Evolutionary conservation across 345 rosid genomes (phyloP).

Genomic region (thale cress (Arabidopsis thaliana)): TAIR10.1 NC_003076.8:9454501-9455000

Average conservation of each 20-base stretch:
- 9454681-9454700: not conserved
- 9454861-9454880: slow-evolving; percentile 13
- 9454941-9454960: not conserved
- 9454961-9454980: slow-evolving; percentile 15
- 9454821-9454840: slow-evolving; percentile 98
- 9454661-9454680: slow-evolving; percentile 13
- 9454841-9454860: slow-evolving; percentile 97
- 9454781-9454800: slow-evolving; percentile 99
- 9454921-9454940: not conserved
- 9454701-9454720: not conserved
- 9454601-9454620: slow-evolving; percentile 98
- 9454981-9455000: slow-evolving; percentile 95
- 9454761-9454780: slow-evolving; percentile 99
- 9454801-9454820: slow-evolving; percentile 97
- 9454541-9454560: slow-evolving; percentile 99
- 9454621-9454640: slow-evolving; percentile 98
- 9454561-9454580: slow-evolving; percentile 99
- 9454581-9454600: slow-evolving; percentile 90
- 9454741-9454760: slow-evolving; percentile 92
- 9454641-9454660: slow-evolving; percentile 72
- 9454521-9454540: slow-evolving; percentile 98
- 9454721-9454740: slow-evolving; percentile 34
- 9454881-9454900: slow-evolving; percentile 1
- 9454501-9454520: slow-evolving; percentile 65
- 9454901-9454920: not conserved